Evolutionary conservation across 306 rosid species (phyloP), one percentile per base, ranked within the genome.

Genomic region (Cicer pinnatifidum): DNA sequence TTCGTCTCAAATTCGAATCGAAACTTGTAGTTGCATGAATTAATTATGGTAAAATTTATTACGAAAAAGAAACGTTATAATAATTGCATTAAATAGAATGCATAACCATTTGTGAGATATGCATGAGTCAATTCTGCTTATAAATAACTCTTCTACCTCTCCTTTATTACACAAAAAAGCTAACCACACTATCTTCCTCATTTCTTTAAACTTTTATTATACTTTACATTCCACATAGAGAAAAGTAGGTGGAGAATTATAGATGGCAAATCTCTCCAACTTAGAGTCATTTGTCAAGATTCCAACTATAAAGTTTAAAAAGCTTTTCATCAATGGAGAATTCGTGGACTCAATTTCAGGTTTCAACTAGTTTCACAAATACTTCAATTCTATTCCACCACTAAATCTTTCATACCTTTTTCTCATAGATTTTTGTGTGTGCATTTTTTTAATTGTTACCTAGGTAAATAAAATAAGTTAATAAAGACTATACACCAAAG

Each of bases 271-370:
- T 76, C 73, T 66, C 17, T 11, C 63, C 45, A 41, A 35, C 40
- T 46, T 43, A 3, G 66, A 74, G 16, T 71, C 80, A 13, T 77
- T 67, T 13, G 47, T 66, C 80, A 81, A 86, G 59, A 79, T 75
- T 51, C 92, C 97, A n/a, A 52, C 84, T 8, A 72, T 91, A 15
- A 94, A 86, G 78, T 94, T 88, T 78, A 88, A 92, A 1, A 87
- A 94, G 84, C 92, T 91, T 43, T 91, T 91, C 95, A 87, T 94
- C 85, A 89, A 94, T 84, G 99, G 97, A 57, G 82, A 89, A 48
- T 94, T 88, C 53, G 78, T 89, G 65, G 91, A 88, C 70, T 86
- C 99, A 15, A 6, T 89, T 88, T 89, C 96, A 89, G 98, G 98
- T 93, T 72, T 47, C 28, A 9, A 17, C 41, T 72, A 4, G 8